A percentile compares a stretch with the other conserved stretches of the same genome.
Conservation (phyloP, 106 monocot species). For the Dendrobium chrysotoxum region DNA sequence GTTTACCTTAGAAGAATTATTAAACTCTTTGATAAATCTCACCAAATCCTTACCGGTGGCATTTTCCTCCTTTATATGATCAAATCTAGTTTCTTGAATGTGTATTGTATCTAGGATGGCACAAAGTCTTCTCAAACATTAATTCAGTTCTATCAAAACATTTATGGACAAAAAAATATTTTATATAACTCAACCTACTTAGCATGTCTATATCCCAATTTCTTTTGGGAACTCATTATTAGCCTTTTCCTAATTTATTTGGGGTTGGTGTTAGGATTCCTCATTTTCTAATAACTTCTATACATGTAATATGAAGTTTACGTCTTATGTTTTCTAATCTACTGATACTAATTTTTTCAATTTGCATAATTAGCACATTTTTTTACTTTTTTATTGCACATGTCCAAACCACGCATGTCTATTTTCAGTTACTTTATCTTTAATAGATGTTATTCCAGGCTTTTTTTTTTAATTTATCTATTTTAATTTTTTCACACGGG, state of each 20-base stretch:
- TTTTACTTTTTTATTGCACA: not conserved
- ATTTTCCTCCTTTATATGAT: too few relatives aligned
- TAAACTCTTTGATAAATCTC: too few relatives aligned
- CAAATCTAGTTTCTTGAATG: too few relatives aligned
- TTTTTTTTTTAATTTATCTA: not conserved
- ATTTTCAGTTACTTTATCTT: not conserved
- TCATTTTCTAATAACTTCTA: not conserved
- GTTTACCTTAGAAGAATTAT: too few relatives aligned
- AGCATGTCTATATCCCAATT: too few relatives aligned
- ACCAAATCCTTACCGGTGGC: too few relatives aligned
- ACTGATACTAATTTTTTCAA: not conserved
- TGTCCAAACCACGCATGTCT: not conserved
- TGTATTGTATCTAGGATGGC: too few relatives aligned
- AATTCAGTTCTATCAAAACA: too few relatives aligned
- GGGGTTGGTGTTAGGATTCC: not conserved
- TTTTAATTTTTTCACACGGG: not conserved
- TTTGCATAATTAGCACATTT: not conserved
- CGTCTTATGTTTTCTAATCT: not conserved
- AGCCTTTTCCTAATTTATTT: not conserved
- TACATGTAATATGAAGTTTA: not conserved
- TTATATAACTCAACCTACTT: too few relatives aligned
- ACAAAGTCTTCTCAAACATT: too few relatives aligned
- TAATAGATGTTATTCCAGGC: not conserved
- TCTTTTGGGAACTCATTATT: not conserved
- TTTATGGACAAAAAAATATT: too few relatives aligned